Percentiles rank a stretch among this genome's conserved stretches.
These are phyloP conservation scores for Orbilia quercus DNA, from an alignment of 2,329 filamentous ascomycete genomes.

Conservation along the genomic window DNA sequence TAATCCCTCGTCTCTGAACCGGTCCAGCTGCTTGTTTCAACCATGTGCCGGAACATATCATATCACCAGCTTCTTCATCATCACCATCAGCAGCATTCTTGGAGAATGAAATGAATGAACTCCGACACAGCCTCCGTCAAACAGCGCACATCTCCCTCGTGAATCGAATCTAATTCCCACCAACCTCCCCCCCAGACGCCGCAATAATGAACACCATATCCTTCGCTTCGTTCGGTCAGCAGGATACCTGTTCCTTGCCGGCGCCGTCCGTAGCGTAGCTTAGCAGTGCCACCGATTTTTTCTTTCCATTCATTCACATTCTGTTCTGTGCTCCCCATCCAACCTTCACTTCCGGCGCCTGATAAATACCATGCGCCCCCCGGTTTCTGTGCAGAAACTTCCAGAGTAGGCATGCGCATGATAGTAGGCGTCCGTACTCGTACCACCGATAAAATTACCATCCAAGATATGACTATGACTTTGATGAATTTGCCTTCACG, in stretches of 20 bases:
- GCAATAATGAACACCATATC: neutral
- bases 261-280: conserved; percentile 40
- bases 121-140: conserved; percentile 35
- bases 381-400: conserved; percentile 19
- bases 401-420: conserved; percentile 28
- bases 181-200: conserved; percentile 25
- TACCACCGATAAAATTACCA: neutral
- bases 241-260: conserved; percentile 16
- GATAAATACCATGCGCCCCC: conserved; percentile 5
- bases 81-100: no score
- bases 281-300: conserved; percentile 30
- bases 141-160: conserved; percentile 34
- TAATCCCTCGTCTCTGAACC: conserved; percentile 8
- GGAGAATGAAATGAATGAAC: neutral
- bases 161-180: conserved; percentile 36
- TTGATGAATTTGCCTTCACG: conserved; percentile 13
- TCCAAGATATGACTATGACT: no score
- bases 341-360: conserved; percentile 4
- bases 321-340: conserved; percentile 2
- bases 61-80: no score
- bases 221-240: conserved; percentile 32
- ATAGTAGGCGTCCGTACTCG: conserved; percentile 12
- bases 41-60: neutral
- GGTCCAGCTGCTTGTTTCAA: conserved; percentile 22
- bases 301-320: neutral